These are phyloP conservation scores for Mycena galopus DNA, from an alignment of 768 basidiomycete genomes.

Conservation along the genomic window DNA sequence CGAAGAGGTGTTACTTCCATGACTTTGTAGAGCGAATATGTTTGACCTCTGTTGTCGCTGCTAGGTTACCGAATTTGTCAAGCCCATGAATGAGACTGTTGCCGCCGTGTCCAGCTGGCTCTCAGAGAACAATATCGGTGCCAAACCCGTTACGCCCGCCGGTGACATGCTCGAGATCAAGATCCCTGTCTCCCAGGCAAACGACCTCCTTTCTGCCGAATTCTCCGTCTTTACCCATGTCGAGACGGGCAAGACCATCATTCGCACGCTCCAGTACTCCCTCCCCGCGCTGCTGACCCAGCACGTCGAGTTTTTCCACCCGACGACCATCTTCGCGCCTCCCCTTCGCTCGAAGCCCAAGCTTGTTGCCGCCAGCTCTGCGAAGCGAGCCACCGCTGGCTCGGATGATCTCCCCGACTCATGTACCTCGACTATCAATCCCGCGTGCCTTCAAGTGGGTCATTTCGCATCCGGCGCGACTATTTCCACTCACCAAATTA, in stretches of 20 bases:
- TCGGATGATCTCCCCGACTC: slow-evolving; percentile 34
- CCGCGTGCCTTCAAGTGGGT: slow-evolving; percentile 36
- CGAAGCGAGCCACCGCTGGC: slow-evolving; percentile 4
- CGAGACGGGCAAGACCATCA: slow-evolving; percentile 26
- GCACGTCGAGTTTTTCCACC: slow-evolving; percentile 39
- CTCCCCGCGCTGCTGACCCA: slow-evolving; percentile 32
- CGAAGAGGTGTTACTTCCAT: slow-evolving; percentile 10
- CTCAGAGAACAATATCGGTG: slow-evolving; percentile 45
- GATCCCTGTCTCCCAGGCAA: slow-evolving; percentile 39
- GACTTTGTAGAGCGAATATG: background rate
- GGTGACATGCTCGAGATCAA: slow-evolving; percentile 39
- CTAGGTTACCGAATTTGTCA: slow-evolving; percentile 52
- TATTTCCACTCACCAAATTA: slow-evolving; percentile 11
- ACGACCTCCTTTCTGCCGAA: slow-evolving; percentile 35
- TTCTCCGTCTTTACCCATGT: slow-evolving; percentile 28
- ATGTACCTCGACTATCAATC: slow-evolving; percentile 36
- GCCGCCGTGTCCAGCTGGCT: slow-evolving; percentile 53
- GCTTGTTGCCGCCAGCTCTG: slow-evolving; percentile 4
- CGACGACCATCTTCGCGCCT: slow-evolving; percentile 34
- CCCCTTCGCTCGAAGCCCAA: slow-evolving; percentile 3
- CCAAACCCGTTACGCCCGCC: slow-evolving; percentile 33
- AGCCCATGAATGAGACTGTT: slow-evolving; percentile 49
- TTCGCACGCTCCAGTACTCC: slow-evolving; percentile 41
- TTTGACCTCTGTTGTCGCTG: background rate
- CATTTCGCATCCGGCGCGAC: slow-evolving; percentile 9